Conservation (phyloP, 371 early-diverging fungal species). For the Cokeromyces recurvatus region DNA sequence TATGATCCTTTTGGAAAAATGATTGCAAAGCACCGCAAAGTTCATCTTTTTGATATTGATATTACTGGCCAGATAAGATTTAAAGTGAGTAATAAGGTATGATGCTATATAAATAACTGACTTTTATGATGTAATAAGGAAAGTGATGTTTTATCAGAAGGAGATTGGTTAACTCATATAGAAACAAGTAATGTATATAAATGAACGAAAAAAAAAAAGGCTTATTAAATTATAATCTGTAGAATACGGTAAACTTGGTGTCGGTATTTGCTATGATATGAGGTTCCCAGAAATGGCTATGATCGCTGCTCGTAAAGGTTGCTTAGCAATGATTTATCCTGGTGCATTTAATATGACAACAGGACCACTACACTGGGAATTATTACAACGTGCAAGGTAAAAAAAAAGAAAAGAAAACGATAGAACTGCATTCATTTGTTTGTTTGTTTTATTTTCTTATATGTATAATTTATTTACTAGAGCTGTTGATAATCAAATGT, state of each 20-base stretch:
- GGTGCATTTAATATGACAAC: conserved; percentile 95
- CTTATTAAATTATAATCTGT: neutral
- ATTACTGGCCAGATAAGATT: conserved; percentile 90
- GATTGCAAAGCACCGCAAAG: conserved; percentile 68
- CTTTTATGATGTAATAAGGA: too few species aligned
- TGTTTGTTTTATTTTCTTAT: neutral
- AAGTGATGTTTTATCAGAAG: conserved; percentile 78
- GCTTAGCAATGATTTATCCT: conserved; percentile 94
- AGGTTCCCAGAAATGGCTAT: conserved; percentile 94
- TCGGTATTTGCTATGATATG: conserved; percentile 96
- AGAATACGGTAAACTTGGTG: conserved; percentile 82
- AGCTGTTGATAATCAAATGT: conserved; percentile 74
- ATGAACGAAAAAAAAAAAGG: too few species aligned
- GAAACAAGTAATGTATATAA: conserved; percentile 56
- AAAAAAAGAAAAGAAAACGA: conserved; percentile 3
- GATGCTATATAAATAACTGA: too few species aligned
- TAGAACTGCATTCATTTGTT: neutral
- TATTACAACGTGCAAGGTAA: conserved; percentile 84
- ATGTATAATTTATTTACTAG: too few species aligned
- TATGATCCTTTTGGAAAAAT: conserved; percentile 74
- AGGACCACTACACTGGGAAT: conserved; percentile 94
- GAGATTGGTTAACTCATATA: conserved; percentile 70
- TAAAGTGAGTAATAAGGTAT: too few species aligned
- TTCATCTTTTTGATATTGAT: conserved; percentile 97
- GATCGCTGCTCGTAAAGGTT: conserved; percentile 86